Percentiles rank a stretch among this genome's conserved stretches.
phyloP scores from a whole-genome alignment of 345 rosid species.

The Syzygium jambos region DNA sequence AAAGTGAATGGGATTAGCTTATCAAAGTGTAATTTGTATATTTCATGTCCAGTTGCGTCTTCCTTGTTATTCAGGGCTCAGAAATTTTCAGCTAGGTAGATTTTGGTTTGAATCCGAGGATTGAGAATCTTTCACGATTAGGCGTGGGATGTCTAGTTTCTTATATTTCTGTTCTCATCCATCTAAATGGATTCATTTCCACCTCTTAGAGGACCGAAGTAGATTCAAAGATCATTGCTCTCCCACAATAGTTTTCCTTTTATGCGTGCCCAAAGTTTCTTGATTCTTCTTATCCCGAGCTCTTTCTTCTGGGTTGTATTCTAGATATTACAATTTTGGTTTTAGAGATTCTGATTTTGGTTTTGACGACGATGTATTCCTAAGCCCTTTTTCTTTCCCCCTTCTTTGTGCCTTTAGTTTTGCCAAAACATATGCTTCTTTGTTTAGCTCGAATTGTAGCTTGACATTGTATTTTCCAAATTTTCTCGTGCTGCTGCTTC shows the following conservation, averaged over 20 bases:
- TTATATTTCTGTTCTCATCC: neutral
- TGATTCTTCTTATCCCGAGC: neutral
- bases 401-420: too few relatives aligned
- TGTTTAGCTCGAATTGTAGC: too few relatives aligned
- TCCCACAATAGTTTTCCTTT: neutral
- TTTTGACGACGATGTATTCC: too few relatives aligned
- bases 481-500: too few relatives aligned
- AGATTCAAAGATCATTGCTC: neutral
- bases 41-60: neutral
- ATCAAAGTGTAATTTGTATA: neutral
- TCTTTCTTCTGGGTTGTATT: neutral
- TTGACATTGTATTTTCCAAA: too few relatives aligned
- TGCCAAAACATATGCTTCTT: too few relatives aligned
- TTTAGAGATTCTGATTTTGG: too few relatives aligned
- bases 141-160: neutral
- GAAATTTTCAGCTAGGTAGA: neutral
- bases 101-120: neutral
- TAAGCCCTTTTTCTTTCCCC: too few relatives aligned
- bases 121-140: neutral
- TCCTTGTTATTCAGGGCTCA: neutral
- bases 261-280: neutral
- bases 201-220: neutral
- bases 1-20: neutral
- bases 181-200: neutral
- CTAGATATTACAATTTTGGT: neutral